Evolutionary conservation across 2,329 filamentous ascomycete species (phyloP), one percentile per base, ranked within the genome.

Genomic region (Sporothrix humicola): DNA sequence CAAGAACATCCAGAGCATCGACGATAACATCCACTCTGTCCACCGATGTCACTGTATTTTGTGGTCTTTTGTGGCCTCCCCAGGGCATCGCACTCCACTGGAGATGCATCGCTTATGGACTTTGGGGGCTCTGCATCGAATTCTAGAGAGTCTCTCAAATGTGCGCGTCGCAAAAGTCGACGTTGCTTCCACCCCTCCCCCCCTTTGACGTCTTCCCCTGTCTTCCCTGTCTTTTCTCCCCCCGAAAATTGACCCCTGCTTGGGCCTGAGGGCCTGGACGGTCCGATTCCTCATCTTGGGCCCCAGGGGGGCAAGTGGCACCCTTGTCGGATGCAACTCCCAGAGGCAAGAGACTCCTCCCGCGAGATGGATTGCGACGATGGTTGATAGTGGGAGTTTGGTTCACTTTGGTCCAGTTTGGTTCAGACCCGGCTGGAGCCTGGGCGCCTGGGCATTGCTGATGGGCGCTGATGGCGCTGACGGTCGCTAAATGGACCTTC

Each of bases 271-370:
- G 63, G 42, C 44, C 23, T 65, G 13, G 54, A 50, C 54, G 69
- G 69, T 72, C 56, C 69, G 56, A 72, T 63, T 72, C 26, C 44
- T 46, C 69, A 54, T 63, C 23, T 3, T 31, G 20, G 26, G 15
- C 61, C 37, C 20, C 12, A 46, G 20, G 20, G 54, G 13, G 42
- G 31, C 58, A 63, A 63, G 58, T 17, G 15, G n/a, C 6, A 63
- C 37, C 61, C 61, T 26, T 42, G n/a, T 48, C 61, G 42, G 20
- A 65, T 65, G 61, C 61, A 46, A 26, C 42, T 65, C 20, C 59
- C 37, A 44, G 37, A 63, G 20, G 58, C 31, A 37, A 58, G 23
- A 58, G 13, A 23, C 59, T 46, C 37, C 59, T 63, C 37, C 37
- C 17, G n/a, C 44, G n/a, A 23, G 37, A 46, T 63, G 37, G 59